Evolutionary conservation across 2,329 filamentous ascomycete species (phyloP).

Genomic region (Dactylellina haptotyla): DNA sequence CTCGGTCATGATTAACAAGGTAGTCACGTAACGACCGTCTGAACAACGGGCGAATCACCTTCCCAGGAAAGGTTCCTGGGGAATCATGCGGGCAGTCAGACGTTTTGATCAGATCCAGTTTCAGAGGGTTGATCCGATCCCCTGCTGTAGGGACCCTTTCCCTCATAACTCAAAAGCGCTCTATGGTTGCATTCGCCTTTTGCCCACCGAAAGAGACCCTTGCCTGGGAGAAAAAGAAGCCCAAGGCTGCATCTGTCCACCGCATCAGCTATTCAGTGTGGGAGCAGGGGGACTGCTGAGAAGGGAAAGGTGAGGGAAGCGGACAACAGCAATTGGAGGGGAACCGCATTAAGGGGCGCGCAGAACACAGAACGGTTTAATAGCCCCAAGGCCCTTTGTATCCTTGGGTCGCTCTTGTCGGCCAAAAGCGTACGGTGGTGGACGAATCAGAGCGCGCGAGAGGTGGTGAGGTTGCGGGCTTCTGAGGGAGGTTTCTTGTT

Average conservation of each 20-base stretch:
- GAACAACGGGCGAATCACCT: constrained; percentile 27
- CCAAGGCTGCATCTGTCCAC: constrained; percentile 1
- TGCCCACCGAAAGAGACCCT: constrained; percentile 8
- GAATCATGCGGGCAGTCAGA: constrained; percentile 32
- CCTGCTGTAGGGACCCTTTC: not conserved
- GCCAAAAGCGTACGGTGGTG: constrained; percentile 35
- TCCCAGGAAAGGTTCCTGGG: constrained; percentile 14
- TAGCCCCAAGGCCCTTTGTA: constrained; percentile 9
- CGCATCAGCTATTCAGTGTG: not conserved
- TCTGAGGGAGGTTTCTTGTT: not conserved
- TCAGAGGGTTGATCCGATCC: constrained; percentile 33
- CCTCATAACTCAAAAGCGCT: not conserved
- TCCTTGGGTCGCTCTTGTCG: constrained; percentile 21
- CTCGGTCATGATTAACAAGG: not conserved
- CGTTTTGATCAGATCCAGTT: constrained; percentile 31
- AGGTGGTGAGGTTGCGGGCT: not conserved
- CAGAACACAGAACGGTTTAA: not conserved
- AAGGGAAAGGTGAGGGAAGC: constrained; percentile 22
- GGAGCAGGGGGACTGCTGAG: constrained; percentile 19
- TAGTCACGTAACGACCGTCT: constrained; percentile 9
- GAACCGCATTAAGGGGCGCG: constrained; percentile 42
- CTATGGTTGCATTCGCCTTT: constrained; percentile 16
- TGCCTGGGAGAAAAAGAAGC: not conserved
- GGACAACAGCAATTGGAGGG: constrained; percentile 24
- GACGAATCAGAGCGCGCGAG: constrained; percentile 22